phyloP scores from a whole-genome alignment of 306 rosid genomes.

The Clitoria ternatea region DNA sequence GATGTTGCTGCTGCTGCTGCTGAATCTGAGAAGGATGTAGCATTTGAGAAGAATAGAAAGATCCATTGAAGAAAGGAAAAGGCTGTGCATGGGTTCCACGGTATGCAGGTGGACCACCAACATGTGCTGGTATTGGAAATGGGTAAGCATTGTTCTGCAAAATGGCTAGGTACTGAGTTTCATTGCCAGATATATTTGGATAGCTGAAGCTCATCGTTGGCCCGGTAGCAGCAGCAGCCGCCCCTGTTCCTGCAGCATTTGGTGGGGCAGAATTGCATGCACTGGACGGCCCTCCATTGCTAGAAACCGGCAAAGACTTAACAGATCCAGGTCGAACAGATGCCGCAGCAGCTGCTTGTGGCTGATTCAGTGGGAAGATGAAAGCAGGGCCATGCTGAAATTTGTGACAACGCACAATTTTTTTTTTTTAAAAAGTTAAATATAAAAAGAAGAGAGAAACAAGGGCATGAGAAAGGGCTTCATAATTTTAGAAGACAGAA shows the following conservation, averaged over 20 bases:
- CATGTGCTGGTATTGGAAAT: conserved; percentile 83
- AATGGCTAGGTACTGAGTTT: conserved; percentile 85
- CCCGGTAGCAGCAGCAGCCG: conserved; percentile 40
- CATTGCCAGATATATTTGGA: conserved; percentile 69
- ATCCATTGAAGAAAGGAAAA: conserved; percentile 74
- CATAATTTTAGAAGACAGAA: neutral
- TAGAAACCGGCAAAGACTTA: conserved; percentile 57
- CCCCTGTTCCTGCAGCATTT: conserved; percentile 35
- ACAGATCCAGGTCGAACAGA: conserved; percentile 72
- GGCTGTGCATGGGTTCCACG: conserved; percentile 81
- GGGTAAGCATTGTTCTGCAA: conserved; percentile 84
- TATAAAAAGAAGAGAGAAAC: too few relatives aligned
- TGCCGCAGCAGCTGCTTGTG: conserved; percentile 76
- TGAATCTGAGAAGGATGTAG: conserved; percentile 89
- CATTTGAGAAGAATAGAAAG: conserved; percentile 83
- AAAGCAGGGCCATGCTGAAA: conserved; percentile 90
- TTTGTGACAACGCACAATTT: neutral
- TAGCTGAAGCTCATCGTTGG: conserved; percentile 88
- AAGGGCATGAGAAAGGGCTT: neutral
- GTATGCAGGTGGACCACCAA: conserved; percentile 79
- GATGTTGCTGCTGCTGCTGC: conserved; percentile 56
- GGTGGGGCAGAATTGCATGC: conserved; percentile 39
- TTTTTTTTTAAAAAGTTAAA: neutral
- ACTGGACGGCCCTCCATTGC: conserved; percentile 42
- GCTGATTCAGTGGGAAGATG: conserved; percentile 85